Evolutionary conservation across 257 asterid species (phyloP).

Genomic region (Nicotiana noctiflora): DNA sequence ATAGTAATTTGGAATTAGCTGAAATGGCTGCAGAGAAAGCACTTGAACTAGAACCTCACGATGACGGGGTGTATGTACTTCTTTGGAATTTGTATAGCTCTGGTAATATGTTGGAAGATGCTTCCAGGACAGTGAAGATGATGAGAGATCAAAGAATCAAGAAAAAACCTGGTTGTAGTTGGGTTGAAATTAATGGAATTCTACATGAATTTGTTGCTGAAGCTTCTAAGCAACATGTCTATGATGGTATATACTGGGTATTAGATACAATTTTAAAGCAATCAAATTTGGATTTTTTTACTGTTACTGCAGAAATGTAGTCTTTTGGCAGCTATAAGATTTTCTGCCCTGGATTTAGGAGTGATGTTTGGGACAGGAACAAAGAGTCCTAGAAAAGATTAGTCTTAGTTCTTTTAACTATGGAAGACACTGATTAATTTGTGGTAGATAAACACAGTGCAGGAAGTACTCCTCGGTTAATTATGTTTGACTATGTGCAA

Average conservation of each 20-base stretch:
- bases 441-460: neutral
- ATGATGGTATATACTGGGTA: constrained; percentile 18
- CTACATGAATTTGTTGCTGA: constrained; percentile 77
- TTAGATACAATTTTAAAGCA: constrained; percentile 35
- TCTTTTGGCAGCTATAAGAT: neutral
- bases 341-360: neutral
- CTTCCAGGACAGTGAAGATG: constrained; percentile 39
- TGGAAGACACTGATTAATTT: neutral
- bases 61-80: constrained; percentile 59
- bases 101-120: constrained; percentile 49
- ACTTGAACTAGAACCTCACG: constrained; percentile 55
- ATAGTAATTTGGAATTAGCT: constrained; percentile 52
- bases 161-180: constrained; percentile 86
- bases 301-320: neutral
- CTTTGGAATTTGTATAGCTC: constrained; percentile 53
- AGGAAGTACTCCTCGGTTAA: neutral
- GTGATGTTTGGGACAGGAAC: neutral
- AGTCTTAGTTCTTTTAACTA: neutral
- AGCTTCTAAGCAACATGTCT: constrained; percentile 19
- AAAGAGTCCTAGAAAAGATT: neutral
- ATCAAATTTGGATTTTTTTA: constrained; percentile 19
- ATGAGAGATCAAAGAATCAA: constrained; percentile 67
- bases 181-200: constrained; percentile 71
- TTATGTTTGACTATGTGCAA: neutral
- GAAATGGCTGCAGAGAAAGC: constrained; percentile 48